Base-by-base conservation (phyloP, 2,329 filamentous ascomycete genomes). In the Cercospora berteroae region DNA sequence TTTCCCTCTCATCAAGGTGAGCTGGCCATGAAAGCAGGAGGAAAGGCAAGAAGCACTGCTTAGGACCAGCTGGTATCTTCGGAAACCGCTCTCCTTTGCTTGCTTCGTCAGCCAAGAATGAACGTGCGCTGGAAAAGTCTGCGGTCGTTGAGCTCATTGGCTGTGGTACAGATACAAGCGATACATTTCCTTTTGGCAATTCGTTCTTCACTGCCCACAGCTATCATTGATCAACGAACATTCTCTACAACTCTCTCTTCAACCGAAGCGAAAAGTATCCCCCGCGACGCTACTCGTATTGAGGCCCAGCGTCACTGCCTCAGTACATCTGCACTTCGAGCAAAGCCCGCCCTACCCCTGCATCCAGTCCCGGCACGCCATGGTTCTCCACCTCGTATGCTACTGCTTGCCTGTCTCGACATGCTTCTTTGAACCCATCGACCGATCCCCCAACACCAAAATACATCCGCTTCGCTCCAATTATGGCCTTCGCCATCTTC, bases 371-470 rank as follows among this genome's bases (percentile, higher is more conserved):
- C 7, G 79, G 79, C 42, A 83, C 81, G 64, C 78, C 78, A 64
- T 77, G 75, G 68, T 83, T 83, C 63, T 83, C 83, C 60, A 83
- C 78, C 72, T 85, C 83, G 65, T 79, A 80, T 13, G 80, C 82
- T 29, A 84, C 81, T 23, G 79, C 80, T 4, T 81, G 81, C 31
- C 74, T 74, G 52, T 76, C 76, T 25, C 77, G 74, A 71, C 80
- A 82, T 60, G 80, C 80, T 58, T 79, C 78, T 66, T 82, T 80
- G 72, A 95, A 92, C 71, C 91, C 91, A 76, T 93, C 90, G 23
- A 95, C 84, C 20, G 91, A 93, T 0, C 92, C 92, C 0, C 92
- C 92, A 5, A 95, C 92, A 2, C 92, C 92, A 79, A 95, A 95
- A 79, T 95, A 95, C 10, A 94, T 84, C 71, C 87, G 86, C 81